phyloP scores from a whole-genome alignment of 2,329 filamentous ascomycete genomes.

The Plectosphaerella cucumerina region DNA sequence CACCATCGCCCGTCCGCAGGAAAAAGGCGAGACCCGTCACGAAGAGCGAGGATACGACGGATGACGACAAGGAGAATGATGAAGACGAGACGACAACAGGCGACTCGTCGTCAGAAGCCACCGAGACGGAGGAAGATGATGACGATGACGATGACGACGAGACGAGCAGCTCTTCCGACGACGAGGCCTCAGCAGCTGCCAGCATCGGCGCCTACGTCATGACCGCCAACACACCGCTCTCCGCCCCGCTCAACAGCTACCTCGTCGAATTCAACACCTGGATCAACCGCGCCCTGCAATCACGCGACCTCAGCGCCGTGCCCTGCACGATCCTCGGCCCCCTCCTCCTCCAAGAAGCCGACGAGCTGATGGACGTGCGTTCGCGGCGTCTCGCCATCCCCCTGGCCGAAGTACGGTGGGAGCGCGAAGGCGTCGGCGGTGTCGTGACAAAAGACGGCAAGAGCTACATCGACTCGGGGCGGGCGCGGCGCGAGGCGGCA shows the following conservation, averaged over 20 bases:
- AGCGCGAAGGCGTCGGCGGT: conserved; percentile 67
- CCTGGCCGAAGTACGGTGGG: conserved; percentile 80
- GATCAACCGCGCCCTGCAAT: conserved; percentile 72
- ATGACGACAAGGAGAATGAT: conserved; percentile 46
- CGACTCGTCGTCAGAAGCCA: neutral
- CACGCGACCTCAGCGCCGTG: conserved; percentile 63
- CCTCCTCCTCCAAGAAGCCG: conserved; percentile 76
- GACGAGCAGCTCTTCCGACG: conserved; percentile 27
- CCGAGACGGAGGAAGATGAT: neutral
- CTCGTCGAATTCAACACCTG: conserved; percentile 80
- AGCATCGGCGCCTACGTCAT: conserved; percentile 78
- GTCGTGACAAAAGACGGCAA: conserved; percentile 57
- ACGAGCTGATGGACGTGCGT: conserved; percentile 63
- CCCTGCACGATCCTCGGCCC: conserved; percentile 76
- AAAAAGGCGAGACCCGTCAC: too few species aligned
- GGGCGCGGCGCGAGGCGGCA: conserved; percentile 12
- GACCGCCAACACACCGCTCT: conserved; percentile 77
- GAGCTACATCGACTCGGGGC: conserved; percentile 51
- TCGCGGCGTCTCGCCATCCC: conserved; percentile 82
- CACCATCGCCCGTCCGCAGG: neutral
- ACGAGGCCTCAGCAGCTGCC: conserved; percentile 45
- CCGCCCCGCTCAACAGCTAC: conserved; percentile 74
- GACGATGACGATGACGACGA: neutral
- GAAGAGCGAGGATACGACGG: conserved; percentile 18
- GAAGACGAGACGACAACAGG: conserved; percentile 28